These are phyloP conservation scores for Kuraishia hungarica DNA, from an alignment of 805 yeast species.

Conservation along the genomic window DNA sequence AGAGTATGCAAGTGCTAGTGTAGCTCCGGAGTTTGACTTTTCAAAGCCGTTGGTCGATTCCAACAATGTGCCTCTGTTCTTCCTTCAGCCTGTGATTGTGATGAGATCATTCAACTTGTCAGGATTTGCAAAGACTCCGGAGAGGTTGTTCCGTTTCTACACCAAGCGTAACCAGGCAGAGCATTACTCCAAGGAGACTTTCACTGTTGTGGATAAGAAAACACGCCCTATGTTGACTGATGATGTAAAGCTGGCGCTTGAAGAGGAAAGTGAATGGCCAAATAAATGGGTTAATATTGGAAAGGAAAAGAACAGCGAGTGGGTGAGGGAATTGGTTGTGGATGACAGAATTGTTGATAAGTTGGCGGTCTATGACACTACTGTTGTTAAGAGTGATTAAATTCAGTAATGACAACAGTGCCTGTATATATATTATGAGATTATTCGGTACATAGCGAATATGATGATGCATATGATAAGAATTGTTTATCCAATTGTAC, in stretches of 20 bases:
- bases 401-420: too few relatives aligned
- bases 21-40: conserved; percentile 56
- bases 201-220: conserved; percentile 43
- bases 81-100: conserved; percentile 72
- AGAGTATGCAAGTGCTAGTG: conserved; percentile 42
- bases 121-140: conserved; percentile 74
- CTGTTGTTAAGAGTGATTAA: neutral
- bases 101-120: conserved; percentile 68
- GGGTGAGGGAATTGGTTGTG: conserved; percentile 68
- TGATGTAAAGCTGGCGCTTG: conserved; percentile 34
- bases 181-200: conserved; percentile 45
- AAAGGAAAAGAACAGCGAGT: conserved; percentile 67
- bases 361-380: conserved; percentile 36
- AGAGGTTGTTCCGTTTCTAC: conserved; percentile 71
- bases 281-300: conserved; percentile 73
- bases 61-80: conserved; percentile 44
- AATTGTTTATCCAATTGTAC: too few relatives aligned
- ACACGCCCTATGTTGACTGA: conserved; percentile 42
- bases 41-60: conserved; percentile 18
- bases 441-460: neutral
- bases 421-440: neutral
- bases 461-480: neutral
- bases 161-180: conserved; percentile 66
- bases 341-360: conserved; percentile 59
- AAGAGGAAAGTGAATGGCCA: conserved; percentile 87